These are phyloP conservation scores for Calamus simplicifolius DNA, from an alignment of 176 grass and related monocot species.

Conservation along the genomic window DNA sequence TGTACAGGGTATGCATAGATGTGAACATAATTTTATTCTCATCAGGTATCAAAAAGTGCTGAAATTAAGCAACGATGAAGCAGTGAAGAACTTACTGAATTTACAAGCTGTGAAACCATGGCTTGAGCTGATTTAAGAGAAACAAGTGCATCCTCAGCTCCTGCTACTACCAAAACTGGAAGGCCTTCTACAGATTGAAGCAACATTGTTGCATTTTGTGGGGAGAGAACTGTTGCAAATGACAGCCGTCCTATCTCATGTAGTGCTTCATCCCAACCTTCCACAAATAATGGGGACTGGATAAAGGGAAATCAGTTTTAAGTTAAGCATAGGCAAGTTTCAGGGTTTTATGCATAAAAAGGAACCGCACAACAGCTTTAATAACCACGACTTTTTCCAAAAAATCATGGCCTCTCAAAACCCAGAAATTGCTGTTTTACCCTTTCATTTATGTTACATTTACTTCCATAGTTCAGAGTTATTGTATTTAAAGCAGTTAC, in stretches of 20 bases:
- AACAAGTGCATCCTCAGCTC: slow-evolving; percentile 87
- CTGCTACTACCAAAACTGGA: slow-evolving; percentile 73
- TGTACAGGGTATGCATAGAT: too few species aligned
- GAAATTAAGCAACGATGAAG: too few species aligned
- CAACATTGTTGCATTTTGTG: slow-evolving; percentile 52
- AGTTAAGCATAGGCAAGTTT: neutral
- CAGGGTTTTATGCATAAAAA: too few species aligned
- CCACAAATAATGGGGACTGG: slow-evolving; percentile 80
- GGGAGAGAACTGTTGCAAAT: slow-evolving; percentile 76
- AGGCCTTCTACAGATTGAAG: slow-evolving; percentile 73
- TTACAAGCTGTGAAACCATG: slow-evolving; percentile 77
- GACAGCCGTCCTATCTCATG: slow-evolving; percentile 92
- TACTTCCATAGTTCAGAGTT: too few species aligned
- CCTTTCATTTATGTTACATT: too few species aligned
- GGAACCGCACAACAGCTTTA: too few species aligned
- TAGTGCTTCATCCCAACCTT: slow-evolving; percentile 96
- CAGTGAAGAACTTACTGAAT: slow-evolving; percentile 55
- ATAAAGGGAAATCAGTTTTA: slow-evolving; percentile 10
- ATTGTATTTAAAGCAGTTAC: too few species aligned
- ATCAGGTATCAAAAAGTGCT: too few species aligned
- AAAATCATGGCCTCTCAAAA: too few species aligned
- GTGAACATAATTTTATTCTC: too few species aligned
- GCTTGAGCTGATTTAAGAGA: slow-evolving; percentile 67
- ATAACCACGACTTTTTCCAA: too few species aligned
- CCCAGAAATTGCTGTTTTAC: too few species aligned